Evolutionary conservation across 495 filamentous ascomycete species (phyloP), one percentile per base, ranked within the genome.

Genomic region (Gamarada debralockiae): DNA sequence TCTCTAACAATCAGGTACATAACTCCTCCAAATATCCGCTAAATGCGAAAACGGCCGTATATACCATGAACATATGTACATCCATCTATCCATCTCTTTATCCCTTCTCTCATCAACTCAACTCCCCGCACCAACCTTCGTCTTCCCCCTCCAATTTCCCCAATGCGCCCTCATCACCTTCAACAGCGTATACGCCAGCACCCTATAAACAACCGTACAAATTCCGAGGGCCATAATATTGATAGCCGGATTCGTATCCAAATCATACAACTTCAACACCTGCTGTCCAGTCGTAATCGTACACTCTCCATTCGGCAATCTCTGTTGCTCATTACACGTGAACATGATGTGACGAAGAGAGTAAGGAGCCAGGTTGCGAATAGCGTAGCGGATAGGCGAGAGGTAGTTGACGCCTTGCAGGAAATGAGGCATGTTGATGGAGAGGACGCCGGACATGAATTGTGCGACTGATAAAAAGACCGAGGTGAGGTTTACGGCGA

Each of bases 371-470:
- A 89, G 56, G 47, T 84, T 86, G 2, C 79, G 79, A 23, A 84
- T 71, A 0, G 75, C 67, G 52, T 87, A 90, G 56, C 85, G 85
- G 50, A 86, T 73, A 0, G 86, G 86, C 17, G 78, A 84, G 43
- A 89, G 72, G 52, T 86, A 77, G 60, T 90, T 89, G 52, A 85
- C 69, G 0, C 71, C 80, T 62, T 85, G 70, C n/a, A 90, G 70
- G 33, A 87, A 79, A 6, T 65, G 52, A 1, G 86, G 82, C 55
- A 88, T 78, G 51, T 82, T 66, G 27, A 88, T 74, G 53, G 77
- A 83, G 75, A 89, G 78, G 33, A 88, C 71, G 2, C 86, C 86
- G 3, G 78, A 75, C 70, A 89, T 84, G 60, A 85, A 74, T 21
- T 78, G 79, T 1, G 84, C 78, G 21, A 90, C 75, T 0, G 77